These are phyloP conservation scores for Chlorella sp. DNA, from an alignment of 139 green algal species.

Conservation along the genomic window DNA sequence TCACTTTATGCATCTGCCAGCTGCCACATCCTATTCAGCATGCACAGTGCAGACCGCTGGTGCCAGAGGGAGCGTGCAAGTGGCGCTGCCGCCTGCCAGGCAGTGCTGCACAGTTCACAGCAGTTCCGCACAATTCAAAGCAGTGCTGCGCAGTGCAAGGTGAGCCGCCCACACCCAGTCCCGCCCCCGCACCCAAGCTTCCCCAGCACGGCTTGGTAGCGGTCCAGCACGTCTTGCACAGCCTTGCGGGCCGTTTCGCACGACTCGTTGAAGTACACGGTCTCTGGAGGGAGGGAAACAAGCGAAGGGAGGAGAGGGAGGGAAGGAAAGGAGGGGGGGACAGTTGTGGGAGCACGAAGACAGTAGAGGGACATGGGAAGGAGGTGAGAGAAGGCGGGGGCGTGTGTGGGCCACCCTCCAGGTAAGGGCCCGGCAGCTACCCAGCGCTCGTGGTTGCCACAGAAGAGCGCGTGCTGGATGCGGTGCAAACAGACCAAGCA, in stretches of 20 bases:
- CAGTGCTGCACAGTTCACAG: no score
- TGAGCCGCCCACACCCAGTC: no score
- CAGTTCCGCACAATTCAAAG: no score
- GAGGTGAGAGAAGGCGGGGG: background rate
- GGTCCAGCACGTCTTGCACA: conserved; percentile 40
- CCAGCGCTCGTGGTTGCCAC: no score
- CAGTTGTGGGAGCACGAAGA: background rate
- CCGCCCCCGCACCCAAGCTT: background rate
- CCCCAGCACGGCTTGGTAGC: conserved; percentile 42
- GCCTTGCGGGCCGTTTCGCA: conserved; percentile 37
- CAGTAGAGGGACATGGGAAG: background rate
- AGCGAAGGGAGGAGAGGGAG: background rate
- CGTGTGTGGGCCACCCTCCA: no score
- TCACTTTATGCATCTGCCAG: background rate
- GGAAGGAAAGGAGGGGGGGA: no score
- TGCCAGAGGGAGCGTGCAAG: no score
- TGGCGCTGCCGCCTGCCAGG: no score
- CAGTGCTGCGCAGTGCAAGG: no score
- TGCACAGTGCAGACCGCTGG: background rate
- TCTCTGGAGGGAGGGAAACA: conserved; percentile 19
- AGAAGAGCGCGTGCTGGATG: no score
- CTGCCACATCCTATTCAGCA: background rate
- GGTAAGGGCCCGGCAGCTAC: no score
- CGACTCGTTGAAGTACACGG: conserved; percentile 66
- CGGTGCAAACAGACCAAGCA: no score